Evolutionary conservation across 2,329 filamentous ascomycete species (phyloP).

Genomic region (Colletotrichum sp.): DNA sequence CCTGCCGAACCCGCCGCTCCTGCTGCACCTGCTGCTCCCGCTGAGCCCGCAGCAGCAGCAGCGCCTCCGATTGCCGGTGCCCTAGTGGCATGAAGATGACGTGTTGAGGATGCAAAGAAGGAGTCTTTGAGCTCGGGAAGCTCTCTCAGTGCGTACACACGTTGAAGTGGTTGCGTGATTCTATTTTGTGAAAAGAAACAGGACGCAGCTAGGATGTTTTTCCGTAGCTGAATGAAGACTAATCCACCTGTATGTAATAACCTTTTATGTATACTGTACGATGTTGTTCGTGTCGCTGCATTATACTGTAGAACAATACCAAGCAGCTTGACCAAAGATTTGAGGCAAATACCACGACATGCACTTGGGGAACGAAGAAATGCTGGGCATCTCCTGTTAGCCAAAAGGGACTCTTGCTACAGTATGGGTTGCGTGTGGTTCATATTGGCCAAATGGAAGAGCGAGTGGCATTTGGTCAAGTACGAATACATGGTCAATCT

Average conservation of each 20-base stretch:
- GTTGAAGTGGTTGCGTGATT: not conserved
- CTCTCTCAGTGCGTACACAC: not conserved
- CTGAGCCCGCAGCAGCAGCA: not conserved
- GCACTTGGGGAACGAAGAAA: too few relatives aligned
- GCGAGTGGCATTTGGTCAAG: too few relatives aligned
- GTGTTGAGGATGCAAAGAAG: not conserved
- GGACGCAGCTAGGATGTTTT: not conserved
- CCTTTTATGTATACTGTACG: not conserved
- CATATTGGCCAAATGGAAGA: too few relatives aligned
- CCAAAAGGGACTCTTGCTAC: too few relatives aligned
- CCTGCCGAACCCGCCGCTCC: not conserved
- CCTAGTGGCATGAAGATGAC: not conserved
- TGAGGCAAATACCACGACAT: not conserved
- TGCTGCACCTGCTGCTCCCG: not conserved
- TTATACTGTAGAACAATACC: not conserved
- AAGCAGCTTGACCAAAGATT: not conserved
- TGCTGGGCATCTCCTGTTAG: too few relatives aligned
- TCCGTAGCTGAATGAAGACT: not conserved
- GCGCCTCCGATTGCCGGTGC: not conserved
- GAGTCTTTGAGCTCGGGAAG: not conserved
- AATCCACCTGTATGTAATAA: slow-evolving; percentile 5
- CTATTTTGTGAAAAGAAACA: not conserved
- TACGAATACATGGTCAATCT: too few relatives aligned
- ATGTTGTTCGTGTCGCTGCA: not conserved
- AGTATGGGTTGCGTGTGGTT: too few relatives aligned